phyloP scores from a whole-genome alignment of 441 rosid genomes.

The Arabidopsis hybrid region DNA sequence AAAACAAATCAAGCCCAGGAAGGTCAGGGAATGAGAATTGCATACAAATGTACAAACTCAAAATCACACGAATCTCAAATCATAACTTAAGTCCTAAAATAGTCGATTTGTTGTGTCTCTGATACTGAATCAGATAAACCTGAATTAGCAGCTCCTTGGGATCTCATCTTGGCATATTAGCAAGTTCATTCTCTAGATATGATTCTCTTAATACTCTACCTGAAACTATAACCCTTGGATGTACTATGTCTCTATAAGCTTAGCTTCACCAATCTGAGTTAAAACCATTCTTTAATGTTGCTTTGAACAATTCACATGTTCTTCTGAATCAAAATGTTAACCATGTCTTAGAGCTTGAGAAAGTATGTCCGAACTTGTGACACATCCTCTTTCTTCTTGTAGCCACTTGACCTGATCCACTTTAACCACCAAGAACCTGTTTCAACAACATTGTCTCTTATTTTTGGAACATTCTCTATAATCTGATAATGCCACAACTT shows the following conservation, averaged over 20 bases:
- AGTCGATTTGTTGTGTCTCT: conserved; percentile 38
- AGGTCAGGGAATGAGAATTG: conserved; percentile 11
- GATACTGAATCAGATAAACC: conserved; percentile 47
- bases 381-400: no score
- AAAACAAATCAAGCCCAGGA: not conserved
- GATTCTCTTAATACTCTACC: no score
- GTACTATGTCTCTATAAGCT: no score
- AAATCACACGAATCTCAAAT: conserved; percentile 3
- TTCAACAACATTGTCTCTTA: not conserved
- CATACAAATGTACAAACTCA: conserved; percentile 11
- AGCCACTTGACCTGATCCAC: no score
- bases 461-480: not conserved
- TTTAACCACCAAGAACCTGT: not conserved
- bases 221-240: no score
- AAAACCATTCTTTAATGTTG: no score
- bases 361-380: no score
- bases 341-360: no score
- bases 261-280: no score
- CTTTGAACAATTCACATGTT: no score
- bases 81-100: conserved; percentile 39
- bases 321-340: no score
- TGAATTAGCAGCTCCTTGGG: conserved; percentile 53
- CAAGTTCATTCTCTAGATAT: conserved; percentile 93
- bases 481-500: not conserved
- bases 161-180: conserved; percentile 90